Base-by-base conservation (phyloP, 495 filamentous ascomycete species). In the Aspergillus biplanus region DNA sequence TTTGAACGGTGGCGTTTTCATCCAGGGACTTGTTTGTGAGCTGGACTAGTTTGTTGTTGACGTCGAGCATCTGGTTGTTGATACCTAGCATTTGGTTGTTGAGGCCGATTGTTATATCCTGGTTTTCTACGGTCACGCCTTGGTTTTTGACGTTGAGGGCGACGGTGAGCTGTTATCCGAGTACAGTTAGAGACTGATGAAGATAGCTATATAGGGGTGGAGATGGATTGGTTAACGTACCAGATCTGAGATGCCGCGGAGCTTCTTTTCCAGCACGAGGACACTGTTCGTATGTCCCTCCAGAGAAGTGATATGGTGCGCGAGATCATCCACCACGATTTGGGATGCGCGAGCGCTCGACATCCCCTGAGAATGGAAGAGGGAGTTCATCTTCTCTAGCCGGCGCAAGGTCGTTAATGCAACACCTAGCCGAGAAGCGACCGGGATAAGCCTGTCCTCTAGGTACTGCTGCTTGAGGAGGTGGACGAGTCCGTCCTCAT, bases 41-140 rank as follows among this genome's bases (percentile, higher is more conserved):
- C 2, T 27, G 21, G 21, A 27, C 21, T 2, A 27, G 1, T 2
- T 2, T 27, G 21, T 27, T 27, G 21, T 27, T 27, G 21, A 27
- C 1, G 21, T 27, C 62, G 8, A 79, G 63, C 73, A 79, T 75
- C 7, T 67, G 70, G 6, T 71, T 50, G 37, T 75, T 78, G 52
- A 75, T n/a, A n/a, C n/a, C n/a, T n/a, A 79, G 63, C 73, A 79
- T 75, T 7, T 67, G 70, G 6, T 71, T 50, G 37, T 75, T 78
- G 52, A 75, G 68, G 21, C 57, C 21, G 21, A 27, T 27, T 27
- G 21, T 27, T 27, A 27, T 27, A 27, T 27, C 21, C 2, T 27
- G 21, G 2, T 27, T 27, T 27, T 27, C 21, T 1, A 27, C 21
- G 1, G 21, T 27, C 21, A 27, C 21, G 21, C 21, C 21, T 27